Evolutionary conservation across 2,329 filamentous ascomycete genomes (phyloP), one percentile per base, ranked within the genome.

Genomic region (Trichoderma harzianum): DNA sequence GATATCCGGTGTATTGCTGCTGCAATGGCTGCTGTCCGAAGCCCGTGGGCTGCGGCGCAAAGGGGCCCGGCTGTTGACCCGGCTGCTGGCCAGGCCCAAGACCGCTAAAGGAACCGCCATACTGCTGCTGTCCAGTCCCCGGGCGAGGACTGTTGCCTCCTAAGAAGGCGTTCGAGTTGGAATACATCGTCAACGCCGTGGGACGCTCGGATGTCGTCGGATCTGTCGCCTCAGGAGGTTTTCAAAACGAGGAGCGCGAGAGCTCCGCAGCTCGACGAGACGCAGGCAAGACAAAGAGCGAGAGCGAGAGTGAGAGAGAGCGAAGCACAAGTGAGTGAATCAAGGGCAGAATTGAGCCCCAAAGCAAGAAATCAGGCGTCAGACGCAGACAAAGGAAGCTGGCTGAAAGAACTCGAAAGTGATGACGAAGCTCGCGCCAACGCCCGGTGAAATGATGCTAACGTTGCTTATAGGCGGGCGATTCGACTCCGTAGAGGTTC

Each of bases 141-240:
- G 92, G 92, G 73, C 91, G 92, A 80, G 92, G 89, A 85, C 87
- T 92, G 80, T 91, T 93, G 81, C 87, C 89, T 82, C 94, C 94
- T 78, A 97, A 84, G 82, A 91, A 98, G 75, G 93, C 91, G 85
- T 93, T 97, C 76, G 93, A 93, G 81, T 92, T 93, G 76, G 94
- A 96, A 85, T 93, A 98, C 95, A 98, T 98, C 83, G 78, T 43
- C 74, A 75, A 60, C 32, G 70, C 63, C 28, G 43, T 26, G 39
- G 26, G 39, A 51, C 65, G 64, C 64, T 55, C 26, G 32, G 53
- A 55, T 51, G 55, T 51, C 64, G 18, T 51, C 64, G 18, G 64
- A n/a, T n/a, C 57, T 69, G 28, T 34, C 26, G 57, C 47, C 39
- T 51, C 39, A 63, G 43, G 53, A 73, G 73, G 55, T 36, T 39